These are phyloP conservation scores for Leptographium procerum DNA, from an alignment of 2,329 filamentous ascomycete genomes.

Conservation along the genomic window DNA sequence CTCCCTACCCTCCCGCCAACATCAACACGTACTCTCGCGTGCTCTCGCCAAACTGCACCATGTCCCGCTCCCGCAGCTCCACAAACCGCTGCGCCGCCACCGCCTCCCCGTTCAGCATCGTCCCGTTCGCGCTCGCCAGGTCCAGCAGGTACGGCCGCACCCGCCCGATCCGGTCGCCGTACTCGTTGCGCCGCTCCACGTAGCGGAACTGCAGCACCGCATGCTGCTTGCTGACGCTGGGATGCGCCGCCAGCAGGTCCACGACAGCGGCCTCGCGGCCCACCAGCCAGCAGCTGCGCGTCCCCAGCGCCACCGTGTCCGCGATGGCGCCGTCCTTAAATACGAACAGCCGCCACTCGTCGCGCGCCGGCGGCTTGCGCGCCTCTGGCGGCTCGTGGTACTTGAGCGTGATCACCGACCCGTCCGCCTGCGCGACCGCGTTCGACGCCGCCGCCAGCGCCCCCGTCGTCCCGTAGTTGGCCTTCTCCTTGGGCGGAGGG, in stretches of 20 bases:
- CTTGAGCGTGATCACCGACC: constrained; percentile 34
- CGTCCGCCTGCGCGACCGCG: constrained; percentile 20
- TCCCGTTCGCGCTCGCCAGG: constrained; percentile 87
- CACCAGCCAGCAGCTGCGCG: constrained; percentile 80
- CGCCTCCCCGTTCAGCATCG: constrained; percentile 63
- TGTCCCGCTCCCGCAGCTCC: constrained; percentile 79
- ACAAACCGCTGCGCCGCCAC: constrained; percentile 70
- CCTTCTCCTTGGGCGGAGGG: constrained; percentile 58
- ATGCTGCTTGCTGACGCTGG: constrained; percentile 90
- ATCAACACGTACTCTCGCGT: constrained; percentile 93
- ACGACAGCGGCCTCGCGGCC: constrained; percentile 72
- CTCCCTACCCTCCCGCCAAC: too few relatives aligned
- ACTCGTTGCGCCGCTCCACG: constrained; percentile 73
- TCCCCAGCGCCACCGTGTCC: constrained; percentile 66
- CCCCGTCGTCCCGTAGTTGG: constrained; percentile 75
- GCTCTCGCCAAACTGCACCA: constrained; percentile 78
- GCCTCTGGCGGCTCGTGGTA: constrained; percentile 94
- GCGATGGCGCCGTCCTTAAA: constrained; percentile 77
- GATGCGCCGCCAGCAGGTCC: constrained; percentile 77
- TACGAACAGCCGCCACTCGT: constrained; percentile 81
- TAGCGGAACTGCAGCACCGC: constrained; percentile 89
- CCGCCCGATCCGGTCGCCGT: constrained; percentile 67
- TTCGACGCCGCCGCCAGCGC: constrained; percentile 83
- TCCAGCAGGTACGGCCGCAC: constrained; percentile 88
- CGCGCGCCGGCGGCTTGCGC: constrained; percentile 67